Base-by-base conservation (phyloP, 257 asterid genomes). In the Ehretia macrophylla region DNA sequence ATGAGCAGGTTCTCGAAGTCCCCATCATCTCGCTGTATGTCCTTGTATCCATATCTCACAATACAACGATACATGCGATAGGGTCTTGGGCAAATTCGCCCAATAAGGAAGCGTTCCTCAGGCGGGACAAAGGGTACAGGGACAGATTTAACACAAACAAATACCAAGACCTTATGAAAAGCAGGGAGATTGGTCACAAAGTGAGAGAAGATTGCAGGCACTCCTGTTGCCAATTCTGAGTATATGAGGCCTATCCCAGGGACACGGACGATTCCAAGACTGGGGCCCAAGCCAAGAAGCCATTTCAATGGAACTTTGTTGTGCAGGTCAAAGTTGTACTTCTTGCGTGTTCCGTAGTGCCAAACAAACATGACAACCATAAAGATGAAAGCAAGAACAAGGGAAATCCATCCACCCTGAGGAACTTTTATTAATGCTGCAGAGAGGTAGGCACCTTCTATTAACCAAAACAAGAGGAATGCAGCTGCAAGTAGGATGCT, bases 131-230 rank as follows among this genome's bases (percentile, higher is more conserved):
- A 77, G 3, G 99, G 99, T 37, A 86, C 95, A 0, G 95, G 99
- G 23, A 88, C 95, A 3, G 78, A 92, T 66, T 92, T 92, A 37
- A 92, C 95, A 14, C 97, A 92, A 14, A 92, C 97, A 32, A 92
- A 88, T 11, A 92, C 97, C 77, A 89, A 73, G 14, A 92, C 95
- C 5, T 78, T 83, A 55, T 92, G 96, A 50, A 92, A 92, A 51
- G 99, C 99, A 3, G 99, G 99, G 45, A 92, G 97, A 61, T 92
- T 92, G 0, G 97, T 92, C 16, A 92, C 95, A 16, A 92, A 88
- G 64, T 88, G 97, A 0, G 99, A 88, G 81, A 92, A 92, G 69
- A 92, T 86, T 11, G 97, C 48, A 0, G 97, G 98, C 39, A 92
- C 88, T 39, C 98, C 98, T 0, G 93, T 88, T 8, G 95, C 98